Base-by-base conservation (phyloP, 2,329 filamentous ascomycete genomes). In the Talaromyces sp. region DNA sequence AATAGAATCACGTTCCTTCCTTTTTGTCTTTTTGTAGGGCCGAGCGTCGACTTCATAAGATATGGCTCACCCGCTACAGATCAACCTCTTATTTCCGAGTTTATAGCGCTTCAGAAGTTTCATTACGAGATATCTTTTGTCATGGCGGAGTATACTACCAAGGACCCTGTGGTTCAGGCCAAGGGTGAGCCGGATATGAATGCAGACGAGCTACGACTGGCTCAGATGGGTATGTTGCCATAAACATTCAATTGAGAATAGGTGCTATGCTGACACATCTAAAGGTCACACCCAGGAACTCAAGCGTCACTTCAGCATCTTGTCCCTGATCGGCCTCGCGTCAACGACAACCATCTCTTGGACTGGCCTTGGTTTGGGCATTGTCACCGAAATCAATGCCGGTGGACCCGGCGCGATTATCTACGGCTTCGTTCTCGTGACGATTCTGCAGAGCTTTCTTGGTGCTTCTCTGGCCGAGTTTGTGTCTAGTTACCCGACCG, bases 381-480 rank as follows among this genome's bases (percentile, higher is more conserved):
- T 82, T 50, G 78, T 81, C 47, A 82, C 82, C 1, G 79, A 79
- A 48, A 82, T 84, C 63, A 77, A 77, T 48, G 81, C 81, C 27
- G 82, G 82, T 13, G 82, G 82, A 0, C 82, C 82, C 22, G 77
- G 80, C 19, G 58, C 57, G 73, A 73, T 83, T n/a, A 83, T 82
- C 64, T 83, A 83, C 67, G 82, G 82, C 60, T 82, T 83, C 63
- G 80, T 83, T 61, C 74, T 83, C 3, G 79, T 83, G 19, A 78
- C 79, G 0, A 74, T 82, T 39, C 75, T 83, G 41, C 81, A 82
- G 54, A 79, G 75, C 43, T 83, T 82, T 64, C 70, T 82, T 35
- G 81, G 76, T 35, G 77, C 79, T 3, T 82, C 81, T 0, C 71
- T 83, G 22, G 79, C 80, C 9, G 81, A 84, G 67, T 79, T 84